These are phyloP conservation scores for Crithidia fasciculata DNA, from an alignment of 208 protist genomes.

Conservation along the genomic window DNA sequence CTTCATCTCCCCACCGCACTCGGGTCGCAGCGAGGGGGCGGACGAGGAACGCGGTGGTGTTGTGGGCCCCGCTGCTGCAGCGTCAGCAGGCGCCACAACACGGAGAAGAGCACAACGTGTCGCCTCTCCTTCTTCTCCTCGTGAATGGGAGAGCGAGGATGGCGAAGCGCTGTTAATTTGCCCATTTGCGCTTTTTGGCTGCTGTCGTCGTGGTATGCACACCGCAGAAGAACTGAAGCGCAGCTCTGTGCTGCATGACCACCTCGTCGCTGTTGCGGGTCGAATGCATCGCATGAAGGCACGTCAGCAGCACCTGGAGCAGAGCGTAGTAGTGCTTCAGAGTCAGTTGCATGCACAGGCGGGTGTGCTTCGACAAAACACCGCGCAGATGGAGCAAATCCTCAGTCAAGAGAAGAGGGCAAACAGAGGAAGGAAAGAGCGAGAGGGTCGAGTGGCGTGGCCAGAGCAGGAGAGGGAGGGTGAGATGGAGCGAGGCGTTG, in stretches of 20 bases:
- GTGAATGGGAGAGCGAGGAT: background rate
- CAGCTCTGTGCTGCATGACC: slow-evolving; percentile 24
- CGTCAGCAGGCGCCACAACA: no score
- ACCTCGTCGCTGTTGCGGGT: slow-evolving; percentile 36
- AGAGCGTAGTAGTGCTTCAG: slow-evolving; percentile 18
- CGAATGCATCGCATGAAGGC: slow-evolving; percentile 27
- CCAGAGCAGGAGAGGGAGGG: background rate
- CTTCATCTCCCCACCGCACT: slow-evolving; percentile 12
- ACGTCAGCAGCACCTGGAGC: slow-evolving; percentile 39
- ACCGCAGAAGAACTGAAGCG: slow-evolving; percentile 30
- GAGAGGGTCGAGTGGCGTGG: no score
- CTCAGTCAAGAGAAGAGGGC: background rate
- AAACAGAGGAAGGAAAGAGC: no score
- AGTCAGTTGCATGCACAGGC: slow-evolving; percentile 19
- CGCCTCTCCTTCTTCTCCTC: no score
- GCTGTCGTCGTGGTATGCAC: slow-evolving; percentile 50
- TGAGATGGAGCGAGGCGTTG: background rate
- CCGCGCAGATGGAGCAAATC: background rate
- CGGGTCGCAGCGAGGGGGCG: background rate
- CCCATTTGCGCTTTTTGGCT: slow-evolving; percentile 38
- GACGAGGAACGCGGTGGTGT: background rate
- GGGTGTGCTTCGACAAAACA: background rate
- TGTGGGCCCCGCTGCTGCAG: no score
- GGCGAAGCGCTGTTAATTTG: slow-evolving; percentile 31
- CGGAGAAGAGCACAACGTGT: no score